A percentile compares a stretch with the other conserved stretches of the same genome.
Evolutionary conservation across 768 basidiomycete species (phyloP).

Genomic region (Calocybe gangraenosa): DNA sequence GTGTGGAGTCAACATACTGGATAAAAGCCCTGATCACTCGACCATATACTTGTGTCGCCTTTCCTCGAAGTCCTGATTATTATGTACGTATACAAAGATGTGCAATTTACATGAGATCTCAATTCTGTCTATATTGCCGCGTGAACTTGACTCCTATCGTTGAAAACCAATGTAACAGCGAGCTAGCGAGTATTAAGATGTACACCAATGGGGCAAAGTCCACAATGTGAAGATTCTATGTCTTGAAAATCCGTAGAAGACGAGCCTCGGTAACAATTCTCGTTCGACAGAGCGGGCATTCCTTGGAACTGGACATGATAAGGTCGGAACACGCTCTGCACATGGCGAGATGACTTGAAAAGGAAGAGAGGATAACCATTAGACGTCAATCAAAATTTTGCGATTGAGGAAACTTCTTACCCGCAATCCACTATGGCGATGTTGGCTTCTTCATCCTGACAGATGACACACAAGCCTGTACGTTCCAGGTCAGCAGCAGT

Average conservation of each 20-base stretch:
- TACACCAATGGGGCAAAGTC: too few species aligned
- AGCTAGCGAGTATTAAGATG: too few species aligned
- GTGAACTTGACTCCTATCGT: too few species aligned
- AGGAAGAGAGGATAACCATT: background rate
- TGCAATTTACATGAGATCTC: too few species aligned
- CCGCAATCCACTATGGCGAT: slow-evolving; percentile 95
- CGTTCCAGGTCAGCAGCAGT: slow-evolving; percentile 49
- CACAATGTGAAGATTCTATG: too few species aligned
- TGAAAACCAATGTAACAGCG: too few species aligned
- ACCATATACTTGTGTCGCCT: too few species aligned
- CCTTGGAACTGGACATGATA: slow-evolving; percentile 72
- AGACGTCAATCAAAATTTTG: background rate
- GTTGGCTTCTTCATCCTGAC: slow-evolving; percentile 92
- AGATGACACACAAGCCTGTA: slow-evolving; percentile 83
- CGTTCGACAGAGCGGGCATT: slow-evolving; percentile 89
- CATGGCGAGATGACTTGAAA: slow-evolving; percentile 70
- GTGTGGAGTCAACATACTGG: too few species aligned
- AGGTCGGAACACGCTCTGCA: slow-evolving; percentile 76
- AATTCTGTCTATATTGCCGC: too few species aligned
- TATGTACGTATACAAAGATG: too few species aligned
- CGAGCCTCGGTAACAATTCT: slow-evolving; percentile 81
- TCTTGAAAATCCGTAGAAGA: slow-evolving; percentile 71
- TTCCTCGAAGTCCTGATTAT: too few species aligned
- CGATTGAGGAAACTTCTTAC: slow-evolving; percentile 38
- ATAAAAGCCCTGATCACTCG: too few species aligned